Percentiles rank a stretch among this genome's conserved stretches.
Evolutionary conservation across 352 stramenopile species (phyloP).

Genomic region (Thalassiosira livingstoniorum): DNA sequence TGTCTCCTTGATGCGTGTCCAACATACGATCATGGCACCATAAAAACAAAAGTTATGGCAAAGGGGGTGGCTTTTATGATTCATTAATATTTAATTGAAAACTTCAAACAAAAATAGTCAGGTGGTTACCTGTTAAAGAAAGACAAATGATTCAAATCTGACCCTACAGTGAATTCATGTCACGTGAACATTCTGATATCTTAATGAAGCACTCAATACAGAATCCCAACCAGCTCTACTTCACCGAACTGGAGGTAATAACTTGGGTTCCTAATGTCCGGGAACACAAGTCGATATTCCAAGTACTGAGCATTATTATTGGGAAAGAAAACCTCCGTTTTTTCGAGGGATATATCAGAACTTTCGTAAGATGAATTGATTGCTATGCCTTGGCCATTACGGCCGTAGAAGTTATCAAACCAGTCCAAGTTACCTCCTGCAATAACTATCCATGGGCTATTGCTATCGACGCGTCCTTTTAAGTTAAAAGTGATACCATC

Average conservation of each 20-base stretch:
- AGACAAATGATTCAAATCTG: too few relatives aligned
- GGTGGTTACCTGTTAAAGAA: too few relatives aligned
- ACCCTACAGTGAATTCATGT: too few relatives aligned
- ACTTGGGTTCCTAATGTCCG: constrained; percentile 15
- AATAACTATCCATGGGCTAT: constrained; percentile 24
- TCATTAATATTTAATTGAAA: too few relatives aligned
- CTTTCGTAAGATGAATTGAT: constrained; percentile 38
- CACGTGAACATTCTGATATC: too few relatives aligned
- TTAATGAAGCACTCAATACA: too few relatives aligned
- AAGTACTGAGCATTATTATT: constrained; percentile 25
- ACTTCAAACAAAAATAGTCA: too few relatives aligned
- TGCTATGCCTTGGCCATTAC: constrained; percentile 24
- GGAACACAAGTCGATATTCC: constrained; percentile 38
- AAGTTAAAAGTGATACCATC: constrained; percentile 34
- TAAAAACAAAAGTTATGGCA: too few relatives aligned
- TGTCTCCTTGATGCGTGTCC: too few relatives aligned
- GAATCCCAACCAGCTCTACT: constrained; percentile 27
- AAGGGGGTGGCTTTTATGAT: too few relatives aligned
- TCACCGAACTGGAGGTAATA: constrained; percentile 38
- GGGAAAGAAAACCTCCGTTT: constrained; percentile 9
- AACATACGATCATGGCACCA: too few relatives aligned
- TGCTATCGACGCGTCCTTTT: constrained; percentile 26
- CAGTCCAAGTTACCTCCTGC: constrained; percentile 21
- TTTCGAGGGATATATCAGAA: constrained; percentile 25
- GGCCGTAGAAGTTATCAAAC: background rate